Evolutionary conservation across 2,329 filamentous ascomycete species (phyloP).

Genomic region (Trichoderma sp.): DNA sequence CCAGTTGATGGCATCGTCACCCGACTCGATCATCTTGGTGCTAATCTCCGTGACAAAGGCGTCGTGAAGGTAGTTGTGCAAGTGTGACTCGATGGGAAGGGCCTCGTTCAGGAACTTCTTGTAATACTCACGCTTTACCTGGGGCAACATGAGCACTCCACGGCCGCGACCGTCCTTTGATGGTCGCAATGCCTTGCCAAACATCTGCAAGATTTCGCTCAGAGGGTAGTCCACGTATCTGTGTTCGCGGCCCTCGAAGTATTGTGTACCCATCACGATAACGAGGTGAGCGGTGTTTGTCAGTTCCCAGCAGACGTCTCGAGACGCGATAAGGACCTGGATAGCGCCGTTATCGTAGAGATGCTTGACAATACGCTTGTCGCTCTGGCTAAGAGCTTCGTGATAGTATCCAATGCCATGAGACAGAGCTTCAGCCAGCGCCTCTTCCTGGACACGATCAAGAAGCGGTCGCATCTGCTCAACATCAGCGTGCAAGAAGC

Average conservation of each 20-base stretch:
- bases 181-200: constrained; percentile 84
- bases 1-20: constrained; percentile 97
- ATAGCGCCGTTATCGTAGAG: constrained; percentile 88
- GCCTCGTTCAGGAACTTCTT: constrained; percentile 98
- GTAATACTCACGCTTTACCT: constrained; percentile 95
- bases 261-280: constrained; percentile 96
- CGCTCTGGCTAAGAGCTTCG: constrained; percentile 83
- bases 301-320: constrained; percentile 96
- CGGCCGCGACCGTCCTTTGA: constrained; percentile 78
- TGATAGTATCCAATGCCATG: constrained; percentile 98
- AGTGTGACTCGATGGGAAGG: constrained; percentile 89
- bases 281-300: constrained; percentile 87
- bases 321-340: constrained; percentile 73
- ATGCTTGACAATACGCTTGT: constrained; percentile 92
- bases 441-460: constrained; percentile 79
- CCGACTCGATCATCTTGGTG: constrained; percentile 92
- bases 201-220: constrained; percentile 95
- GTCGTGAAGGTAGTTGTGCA: constrained; percentile 90
- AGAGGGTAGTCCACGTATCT: constrained; percentile 96
- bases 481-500: constrained; percentile 83
- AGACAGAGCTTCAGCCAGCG: constrained; percentile 83
- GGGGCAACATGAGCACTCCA: constrained; percentile 94
- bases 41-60: constrained; percentile 97
- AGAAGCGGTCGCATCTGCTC: constrained; percentile 82
- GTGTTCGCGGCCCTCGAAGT: constrained; percentile 94